A percentile compares a stretch with the other conserved stretches of the same genome.
Evolutionary conservation across 306 rosid genomes (phyloP).

Genomic region (Dalbergia cochinchinensis): DNA sequence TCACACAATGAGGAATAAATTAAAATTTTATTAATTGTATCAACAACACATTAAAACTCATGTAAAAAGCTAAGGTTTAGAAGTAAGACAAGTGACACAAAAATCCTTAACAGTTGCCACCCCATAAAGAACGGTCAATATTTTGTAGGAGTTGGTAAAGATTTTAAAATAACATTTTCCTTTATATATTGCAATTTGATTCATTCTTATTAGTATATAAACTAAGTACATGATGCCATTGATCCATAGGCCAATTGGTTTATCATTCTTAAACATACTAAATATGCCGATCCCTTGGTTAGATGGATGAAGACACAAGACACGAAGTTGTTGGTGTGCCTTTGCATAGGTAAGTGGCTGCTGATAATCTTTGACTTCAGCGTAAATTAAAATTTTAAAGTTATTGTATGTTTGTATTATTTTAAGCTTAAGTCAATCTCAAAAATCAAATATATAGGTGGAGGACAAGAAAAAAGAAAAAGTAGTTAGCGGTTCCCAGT

Average conservation of each 20-base stretch:
- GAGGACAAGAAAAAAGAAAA: not conserved
- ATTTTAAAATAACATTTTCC: not conserved
- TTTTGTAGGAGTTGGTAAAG: not conserved
- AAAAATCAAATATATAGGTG: not conserved
- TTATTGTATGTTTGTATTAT: not conserved
- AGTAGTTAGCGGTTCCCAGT: slow-evolving; percentile 1
- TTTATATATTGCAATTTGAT: not conserved
- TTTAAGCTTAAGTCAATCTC: not conserved
- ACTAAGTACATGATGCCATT: not conserved
- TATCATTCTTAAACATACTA: not conserved
- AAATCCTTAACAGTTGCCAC: too few relatives aligned
- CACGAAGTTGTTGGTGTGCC: not conserved
- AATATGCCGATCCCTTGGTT: not conserved
- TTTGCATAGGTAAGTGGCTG: slow-evolving; percentile 3
- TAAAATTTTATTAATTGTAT: too few relatives aligned
- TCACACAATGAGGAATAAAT: too few relatives aligned
- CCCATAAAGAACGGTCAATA: not conserved
- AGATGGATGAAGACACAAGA: not conserved
- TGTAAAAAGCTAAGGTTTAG: too few relatives aligned
- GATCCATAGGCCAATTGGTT: not conserved
- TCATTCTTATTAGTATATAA: too few relatives aligned
- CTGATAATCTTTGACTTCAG: slow-evolving; percentile 11
- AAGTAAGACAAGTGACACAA: too few relatives aligned
- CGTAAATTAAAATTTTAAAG: not conserved
- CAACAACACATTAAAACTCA: too few relatives aligned